phyloP scores from a whole-genome alignment of 73 alveolate genomes.

The Strombidium stylifer region DNA sequence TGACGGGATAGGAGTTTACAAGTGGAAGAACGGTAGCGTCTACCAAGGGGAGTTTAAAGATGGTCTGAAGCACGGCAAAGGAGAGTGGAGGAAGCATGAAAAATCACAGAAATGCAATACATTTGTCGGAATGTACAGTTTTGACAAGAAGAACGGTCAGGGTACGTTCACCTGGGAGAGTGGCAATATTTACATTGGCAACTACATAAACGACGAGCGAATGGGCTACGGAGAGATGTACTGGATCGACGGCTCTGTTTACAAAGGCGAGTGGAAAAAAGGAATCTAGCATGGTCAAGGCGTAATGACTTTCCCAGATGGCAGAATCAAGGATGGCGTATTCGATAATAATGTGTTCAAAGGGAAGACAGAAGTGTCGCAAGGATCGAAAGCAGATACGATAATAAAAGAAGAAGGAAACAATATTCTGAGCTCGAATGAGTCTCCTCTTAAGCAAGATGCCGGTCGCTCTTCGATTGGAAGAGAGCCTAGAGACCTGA shows the following conservation, averaged over 20 bases:
- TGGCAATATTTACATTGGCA: constrained; percentile 25
- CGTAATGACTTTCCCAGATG: constrained; percentile 24
- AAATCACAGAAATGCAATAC: constrained; percentile 25
- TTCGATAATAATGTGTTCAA: constrained; percentile 1
- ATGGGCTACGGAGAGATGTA: constrained; percentile 37
- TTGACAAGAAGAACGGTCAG: constrained; percentile 41
- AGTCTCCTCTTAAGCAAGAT: no score
- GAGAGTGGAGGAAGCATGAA: constrained; percentile 43
- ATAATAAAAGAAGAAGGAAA: no score
- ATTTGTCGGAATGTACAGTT: constrained; percentile 57
- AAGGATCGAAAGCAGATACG: no score
- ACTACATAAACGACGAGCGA: constrained; percentile 16
- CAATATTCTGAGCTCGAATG: no score
- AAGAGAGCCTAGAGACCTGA: no score
- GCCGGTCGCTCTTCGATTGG: no score
- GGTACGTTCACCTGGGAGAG: constrained; percentile 27
- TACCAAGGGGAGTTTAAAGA: constrained; percentile 55
- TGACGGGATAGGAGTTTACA: constrained; percentile 34
- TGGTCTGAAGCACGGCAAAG: constrained; percentile 68
- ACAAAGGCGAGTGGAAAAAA: constrained; percentile 33
- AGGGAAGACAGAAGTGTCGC: no score
- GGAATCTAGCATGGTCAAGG: constrained; percentile 64
- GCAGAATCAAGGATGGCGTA: constrained; percentile 24
- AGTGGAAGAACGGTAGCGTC: constrained; percentile 20
- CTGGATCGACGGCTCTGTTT: constrained; percentile 33